These are phyloP conservation scores for Polysphondylium violaceum DNA, from an alignment of 78 protist species.

Conservation along the genomic window DNA sequence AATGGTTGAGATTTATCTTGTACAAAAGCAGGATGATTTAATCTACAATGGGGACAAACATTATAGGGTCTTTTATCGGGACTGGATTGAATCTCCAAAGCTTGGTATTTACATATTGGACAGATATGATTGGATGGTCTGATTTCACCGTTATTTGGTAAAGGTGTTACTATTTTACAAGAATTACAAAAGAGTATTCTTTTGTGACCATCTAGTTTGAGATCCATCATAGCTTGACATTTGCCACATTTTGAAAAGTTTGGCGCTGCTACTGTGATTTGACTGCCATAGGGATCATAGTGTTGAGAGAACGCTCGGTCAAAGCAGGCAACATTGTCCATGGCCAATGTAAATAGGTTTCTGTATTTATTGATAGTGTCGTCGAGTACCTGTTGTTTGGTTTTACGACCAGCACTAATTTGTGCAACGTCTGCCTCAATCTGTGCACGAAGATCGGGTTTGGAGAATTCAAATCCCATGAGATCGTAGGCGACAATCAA, in stretches of 20 bases:
- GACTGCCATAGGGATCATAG: conserved; percentile 25
- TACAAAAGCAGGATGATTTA: conserved; percentile 54
- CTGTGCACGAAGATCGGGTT: conserved; percentile 87
- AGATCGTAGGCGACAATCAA: conserved; percentile 92
- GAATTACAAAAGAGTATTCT: conserved; percentile 27
- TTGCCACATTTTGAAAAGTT: conserved; percentile 75
- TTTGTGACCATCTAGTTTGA: conserved; percentile 14
- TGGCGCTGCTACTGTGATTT: neutral
- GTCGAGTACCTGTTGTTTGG: conserved; percentile 56
- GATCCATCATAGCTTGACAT: conserved; percentile 36
- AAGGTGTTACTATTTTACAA: conserved; percentile 6
- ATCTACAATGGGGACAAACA: conserved; percentile 80
- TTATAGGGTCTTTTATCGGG: conserved; percentile 3
- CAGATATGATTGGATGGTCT: neutral
- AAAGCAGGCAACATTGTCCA: conserved; percentile 16
- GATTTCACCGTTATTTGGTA: conserved; percentile 53
- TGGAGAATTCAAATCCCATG: conserved; percentile 91
- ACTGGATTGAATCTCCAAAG: neutral
- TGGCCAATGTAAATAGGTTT: conserved; percentile 44
- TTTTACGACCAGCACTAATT: conserved; percentile 52
- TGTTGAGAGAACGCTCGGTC: conserved; percentile 61
- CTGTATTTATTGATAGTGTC: conserved; percentile 47
- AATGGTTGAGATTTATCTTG: conserved; percentile 29
- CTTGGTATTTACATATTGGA: conserved; percentile 77
- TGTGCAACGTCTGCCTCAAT: conserved; percentile 76